Evolutionary conservation across 2,329 filamentous ascomycete genomes (phyloP), one percentile per base, ranked within the genome.

Genomic region (Rutstroemia sp.): DNA sequence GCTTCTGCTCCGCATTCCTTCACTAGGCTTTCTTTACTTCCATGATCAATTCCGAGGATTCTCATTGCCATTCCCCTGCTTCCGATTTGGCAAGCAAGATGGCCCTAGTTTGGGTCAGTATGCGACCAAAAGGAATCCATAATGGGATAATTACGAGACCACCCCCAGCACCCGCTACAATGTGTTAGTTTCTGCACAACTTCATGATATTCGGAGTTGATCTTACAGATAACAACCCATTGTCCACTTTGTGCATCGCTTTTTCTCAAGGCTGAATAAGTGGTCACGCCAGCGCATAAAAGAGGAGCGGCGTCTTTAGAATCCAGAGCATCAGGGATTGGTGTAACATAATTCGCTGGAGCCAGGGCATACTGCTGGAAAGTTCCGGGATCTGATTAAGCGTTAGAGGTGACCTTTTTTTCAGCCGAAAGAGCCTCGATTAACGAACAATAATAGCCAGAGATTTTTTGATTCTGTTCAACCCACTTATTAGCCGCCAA

Each of bases 311-410:
- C 85, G 23, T 76, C 74, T 51, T 79, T 83, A 9, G 79, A 82
- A 44, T 76, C 70, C 18, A 88, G 70, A 3, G 69, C 71, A 4
- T 85, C 83, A 2, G 85, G 85, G 62, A 88, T 87, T 2, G 83
- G 83, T 0, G 85, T 88, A 2, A 87, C 85, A 67, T 88, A 88
- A 70, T 79, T 78, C 3, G 84, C 84, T 9, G 82, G 81, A 0
- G 77, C 79, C 16, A 86, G 67, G 18, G 79, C 79, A 65, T 87
- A 88, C 71, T 87, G 83, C 67, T 88, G 85, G 67, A 88, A 88
- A n/a, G 85, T 88, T 39, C 85, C 85, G 0, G 85, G 85, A 41
- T 65, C 66, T 68, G 14, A 41, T 39, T 49, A 18, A 53, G 4
- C 25, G 38, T 54, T 57, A 53, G 49, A 30, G 23, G 19, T 47